Evolutionary conservation across 148 eudicot genomes (phyloP).

Genomic region (Diospyros kaki): DNA sequence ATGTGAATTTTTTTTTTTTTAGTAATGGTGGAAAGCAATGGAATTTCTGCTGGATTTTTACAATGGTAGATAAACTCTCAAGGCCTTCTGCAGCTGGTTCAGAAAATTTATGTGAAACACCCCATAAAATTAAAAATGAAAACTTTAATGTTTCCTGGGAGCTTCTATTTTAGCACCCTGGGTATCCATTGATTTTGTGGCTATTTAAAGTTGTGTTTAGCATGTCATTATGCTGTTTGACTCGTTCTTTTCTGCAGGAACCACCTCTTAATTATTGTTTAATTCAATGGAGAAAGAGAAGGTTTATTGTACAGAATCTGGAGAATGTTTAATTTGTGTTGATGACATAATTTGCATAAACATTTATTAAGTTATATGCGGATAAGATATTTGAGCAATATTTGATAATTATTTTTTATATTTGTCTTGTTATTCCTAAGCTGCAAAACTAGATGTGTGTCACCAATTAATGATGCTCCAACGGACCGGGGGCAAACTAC

Average conservation of each 20-base stretch:
- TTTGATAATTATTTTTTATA: too few species aligned
- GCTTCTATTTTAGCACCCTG: not conserved
- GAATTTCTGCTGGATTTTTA: not conserved
- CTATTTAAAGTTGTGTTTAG: not conserved
- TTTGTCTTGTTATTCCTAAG: too few species aligned
- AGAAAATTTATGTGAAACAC: not conserved
- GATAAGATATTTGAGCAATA: too few species aligned
- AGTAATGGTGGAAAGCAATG: not conserved
- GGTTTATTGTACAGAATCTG: not conserved
- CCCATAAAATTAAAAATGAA: not conserved
- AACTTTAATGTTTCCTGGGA: not conserved
- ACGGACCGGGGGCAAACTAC: not conserved
- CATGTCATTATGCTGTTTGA: not conserved
- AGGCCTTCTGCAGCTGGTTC: not conserved
- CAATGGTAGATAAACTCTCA: too few species aligned
- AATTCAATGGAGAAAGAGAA: not conserved
- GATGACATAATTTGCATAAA: not conserved
- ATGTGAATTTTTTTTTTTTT: not conserved
- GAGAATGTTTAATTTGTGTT: constrained; percentile 2
- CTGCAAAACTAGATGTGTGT: not conserved
- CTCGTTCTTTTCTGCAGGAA: not conserved
- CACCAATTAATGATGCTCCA: not conserved
- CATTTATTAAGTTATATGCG: not conserved
- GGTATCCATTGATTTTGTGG: not conserved
- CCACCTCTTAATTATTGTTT: not conserved